Conservation (phyloP, 2,329 filamentous ascomycete species). For the Simplicillium aogashimaense region DNA sequence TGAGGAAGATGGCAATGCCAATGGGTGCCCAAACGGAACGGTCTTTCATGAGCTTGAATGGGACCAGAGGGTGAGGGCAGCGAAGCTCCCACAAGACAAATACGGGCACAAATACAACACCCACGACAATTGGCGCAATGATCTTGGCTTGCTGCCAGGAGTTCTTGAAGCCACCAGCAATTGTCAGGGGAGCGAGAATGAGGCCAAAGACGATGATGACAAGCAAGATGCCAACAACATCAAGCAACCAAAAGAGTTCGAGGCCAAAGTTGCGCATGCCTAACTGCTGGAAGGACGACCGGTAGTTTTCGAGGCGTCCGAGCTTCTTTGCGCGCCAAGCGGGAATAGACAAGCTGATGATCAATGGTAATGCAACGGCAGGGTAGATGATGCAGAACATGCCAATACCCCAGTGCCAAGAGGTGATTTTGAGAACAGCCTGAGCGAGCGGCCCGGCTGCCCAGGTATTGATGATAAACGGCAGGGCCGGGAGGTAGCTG, state of each 20-base stretch:
- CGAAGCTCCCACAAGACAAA: constrained; percentile 40
- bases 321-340: constrained; percentile 39
- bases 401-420: constrained; percentile 54
- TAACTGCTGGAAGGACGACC: constrained; percentile 19
- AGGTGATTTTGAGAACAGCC: constrained; percentile 35
- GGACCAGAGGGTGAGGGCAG: constrained; percentile 44
- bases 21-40: constrained; percentile 55
- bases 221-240: constrained; percentile 33
- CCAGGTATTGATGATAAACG: constrained; percentile 58
- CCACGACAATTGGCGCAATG: constrained; percentile 34
- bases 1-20: constrained; percentile 45
- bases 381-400: constrained; percentile 58
- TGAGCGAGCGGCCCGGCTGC: constrained; percentile 46
- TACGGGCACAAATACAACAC: constrained; percentile 35
- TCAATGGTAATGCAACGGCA: constrained; percentile 44
- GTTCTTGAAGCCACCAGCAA: constrained; percentile 30
- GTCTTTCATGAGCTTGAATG: constrained; percentile 51
- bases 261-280: constrained; percentile 21
- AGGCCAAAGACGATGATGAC: constrained; percentile 35
- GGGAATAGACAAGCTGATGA: constrained; percentile 40
- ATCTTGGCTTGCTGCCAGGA: constrained; percentile 27
- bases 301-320: constrained; percentile 32
- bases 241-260: constrained; percentile 36
- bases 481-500: constrained; percentile 50
- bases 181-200: constrained; percentile 32